phyloP scores from a whole-genome alignment of 2,329 filamentous ascomycete species.

The Hypoxylon sp. region DNA sequence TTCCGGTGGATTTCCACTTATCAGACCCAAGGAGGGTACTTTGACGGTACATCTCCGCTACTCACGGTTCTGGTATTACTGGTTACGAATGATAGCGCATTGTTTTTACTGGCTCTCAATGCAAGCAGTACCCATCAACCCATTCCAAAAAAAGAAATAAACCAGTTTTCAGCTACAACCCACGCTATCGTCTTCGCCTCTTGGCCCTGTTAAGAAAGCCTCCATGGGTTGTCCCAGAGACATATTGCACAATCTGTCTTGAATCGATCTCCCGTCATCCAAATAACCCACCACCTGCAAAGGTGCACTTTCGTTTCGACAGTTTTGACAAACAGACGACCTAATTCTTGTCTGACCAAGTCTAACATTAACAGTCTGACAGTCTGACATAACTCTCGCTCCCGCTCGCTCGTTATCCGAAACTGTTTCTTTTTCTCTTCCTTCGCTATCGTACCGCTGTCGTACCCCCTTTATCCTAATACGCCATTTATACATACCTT shows the following conservation, averaged over 20 bases:
- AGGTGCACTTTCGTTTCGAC: conserved; percentile 37
- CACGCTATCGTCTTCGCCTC: conserved; percentile 31
- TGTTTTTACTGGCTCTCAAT: conserved; percentile 15
- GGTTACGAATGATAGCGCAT: conserved; percentile 32
- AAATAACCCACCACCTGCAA: conserved; percentile 16
- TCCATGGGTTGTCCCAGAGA: conserved; percentile 27
- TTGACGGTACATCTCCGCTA: conserved; percentile 20
- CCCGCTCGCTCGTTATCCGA: conserved; percentile 30
- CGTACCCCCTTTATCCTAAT: conserved; percentile 29
- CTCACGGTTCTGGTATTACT: conserved; percentile 14
- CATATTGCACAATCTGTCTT: conserved; percentile 39
- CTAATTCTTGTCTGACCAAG: conserved; percentile 10
- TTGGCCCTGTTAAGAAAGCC: conserved; percentile 22
- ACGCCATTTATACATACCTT: conserved; percentile 20
- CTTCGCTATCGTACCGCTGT: conserved; percentile 23
- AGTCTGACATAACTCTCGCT: conserved; percentile 24
- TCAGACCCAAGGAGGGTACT: conserved; percentile 10
- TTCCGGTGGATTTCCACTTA: background rate
- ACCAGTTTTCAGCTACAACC: conserved; percentile 30
- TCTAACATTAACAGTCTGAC: too few species aligned
- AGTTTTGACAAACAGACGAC: conserved; percentile 13
- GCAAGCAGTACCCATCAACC: conserved; percentile 1
- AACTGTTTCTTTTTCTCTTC: conserved; percentile 34
- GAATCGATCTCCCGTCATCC: conserved; percentile 34
- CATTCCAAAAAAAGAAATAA: conserved; percentile 42